Percentiles rank a stretch among this genome's conserved stretches.
phyloP scores from a whole-genome alignment of 768 basidiomycete genomes.

The Mycena floridula region DNA sequence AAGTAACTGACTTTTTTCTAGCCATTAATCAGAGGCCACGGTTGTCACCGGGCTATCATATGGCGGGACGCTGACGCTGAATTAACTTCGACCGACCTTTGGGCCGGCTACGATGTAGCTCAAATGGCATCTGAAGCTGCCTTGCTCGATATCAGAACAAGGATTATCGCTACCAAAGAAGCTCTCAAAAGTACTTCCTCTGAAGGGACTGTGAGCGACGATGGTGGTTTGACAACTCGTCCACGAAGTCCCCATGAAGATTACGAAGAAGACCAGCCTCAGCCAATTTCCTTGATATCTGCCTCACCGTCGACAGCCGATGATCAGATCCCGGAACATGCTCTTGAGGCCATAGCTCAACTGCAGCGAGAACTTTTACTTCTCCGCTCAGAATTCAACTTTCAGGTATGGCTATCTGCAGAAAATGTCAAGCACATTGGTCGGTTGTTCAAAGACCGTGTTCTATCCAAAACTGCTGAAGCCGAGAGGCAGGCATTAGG shows the following conservation, averaged over 20 bases:
- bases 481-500: constrained; percentile 77
- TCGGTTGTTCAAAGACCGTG: constrained; percentile 68
- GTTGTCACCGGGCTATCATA: constrained; percentile 69
- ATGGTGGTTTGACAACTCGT: neutral
- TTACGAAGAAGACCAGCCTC: constrained; percentile 5
- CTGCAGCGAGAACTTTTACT: constrained; percentile 74
- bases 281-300: constrained; percentile 9
- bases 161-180: constrained; percentile 49
- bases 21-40: constrained; percentile 65
- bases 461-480: constrained; percentile 69
- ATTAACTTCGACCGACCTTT: constrained; percentile 56
- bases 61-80: constrained; percentile 61
- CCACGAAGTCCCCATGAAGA: neutral
- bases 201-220: neutral
- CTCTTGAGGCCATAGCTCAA: constrained; percentile 59
- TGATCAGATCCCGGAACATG: constrained; percentile 35
- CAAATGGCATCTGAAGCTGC: constrained; percentile 61
- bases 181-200: constrained; percentile 27
- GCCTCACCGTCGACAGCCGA: constrained; percentile 1
- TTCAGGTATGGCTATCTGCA: constrained; percentile 77
- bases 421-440: constrained; percentile 81
- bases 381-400: constrained; percentile 76
- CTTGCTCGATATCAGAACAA: constrained; percentile 64
- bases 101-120: constrained; percentile 57
- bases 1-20: constrained; percentile 23